Percentiles rank a stretch among this genome's conserved stretches.
These are phyloP conservation scores for Ampelomyces quisqualis DNA, from an alignment of 2,329 filamentous ascomycete genomes.

Conservation along the genomic window DNA sequence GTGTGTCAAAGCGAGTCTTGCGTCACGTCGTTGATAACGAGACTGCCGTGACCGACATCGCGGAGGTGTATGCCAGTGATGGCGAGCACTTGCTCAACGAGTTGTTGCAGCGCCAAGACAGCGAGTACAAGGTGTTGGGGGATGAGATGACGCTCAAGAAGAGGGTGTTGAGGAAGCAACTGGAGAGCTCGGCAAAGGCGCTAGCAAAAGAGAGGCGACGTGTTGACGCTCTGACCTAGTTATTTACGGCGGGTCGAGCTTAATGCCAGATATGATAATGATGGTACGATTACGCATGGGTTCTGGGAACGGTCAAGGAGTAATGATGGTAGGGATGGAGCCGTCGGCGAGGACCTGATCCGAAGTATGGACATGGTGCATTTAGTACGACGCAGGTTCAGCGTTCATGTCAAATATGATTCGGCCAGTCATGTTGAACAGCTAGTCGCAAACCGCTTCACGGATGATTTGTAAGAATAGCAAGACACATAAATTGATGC, in stretches of 20 bases:
- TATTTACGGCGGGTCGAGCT: background rate
- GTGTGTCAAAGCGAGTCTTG: slow-evolving; percentile 47
- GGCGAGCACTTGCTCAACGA: slow-evolving; percentile 48
- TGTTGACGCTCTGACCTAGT: background rate
- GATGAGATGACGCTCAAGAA: slow-evolving; percentile 28
- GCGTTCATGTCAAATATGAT: too few relatives aligned
- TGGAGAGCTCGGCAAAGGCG: slow-evolving; percentile 12
- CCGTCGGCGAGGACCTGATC: too few relatives aligned
- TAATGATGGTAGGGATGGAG: too few relatives aligned
- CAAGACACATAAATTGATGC: too few relatives aligned
- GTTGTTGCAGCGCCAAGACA: slow-evolving; percentile 45
- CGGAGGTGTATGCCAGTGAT: slow-evolving; percentile 48
- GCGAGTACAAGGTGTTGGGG: slow-evolving; percentile 36
- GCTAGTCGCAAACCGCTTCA: too few relatives aligned
- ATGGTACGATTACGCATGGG: too few relatives aligned
- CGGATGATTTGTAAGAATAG: too few relatives aligned
- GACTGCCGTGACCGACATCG: slow-evolving; percentile 46
- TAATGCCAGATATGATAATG: background rate
- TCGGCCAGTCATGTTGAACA: too few relatives aligned
- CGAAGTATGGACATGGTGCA: too few relatives aligned
- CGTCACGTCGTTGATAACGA: slow-evolving; percentile 52
- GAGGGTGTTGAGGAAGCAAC: slow-evolving; percentile 16
- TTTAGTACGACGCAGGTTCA: too few relatives aligned
- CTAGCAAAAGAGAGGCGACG: slow-evolving; percentile 13
- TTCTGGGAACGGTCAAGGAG: too few relatives aligned